Conservation (phyloP, 306 rosid genomes). For the Vicia villosa region DNA sequence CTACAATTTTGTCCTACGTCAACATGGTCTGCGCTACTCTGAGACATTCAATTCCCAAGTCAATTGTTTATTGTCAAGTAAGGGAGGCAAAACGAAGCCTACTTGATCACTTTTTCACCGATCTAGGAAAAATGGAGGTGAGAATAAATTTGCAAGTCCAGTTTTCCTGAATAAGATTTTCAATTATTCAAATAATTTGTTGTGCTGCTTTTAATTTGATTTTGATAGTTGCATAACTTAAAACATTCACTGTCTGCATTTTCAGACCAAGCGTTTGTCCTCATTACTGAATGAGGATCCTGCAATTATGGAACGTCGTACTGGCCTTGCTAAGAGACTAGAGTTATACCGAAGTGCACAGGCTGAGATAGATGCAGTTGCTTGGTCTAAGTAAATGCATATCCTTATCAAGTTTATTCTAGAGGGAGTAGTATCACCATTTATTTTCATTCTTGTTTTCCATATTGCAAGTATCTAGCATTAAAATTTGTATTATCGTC, state of each 20-base stretch:
- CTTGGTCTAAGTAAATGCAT: slow-evolving; percentile 79
- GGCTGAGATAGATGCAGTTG: slow-evolving; percentile 82
- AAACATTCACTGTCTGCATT: slow-evolving; percentile 15
- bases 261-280: slow-evolving; percentile 75
- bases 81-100: slow-evolving; percentile 91
- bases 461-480: neutral
- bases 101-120: slow-evolving; percentile 82
- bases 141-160: slow-evolving; percentile 22
- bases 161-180: neutral
- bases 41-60: slow-evolving; percentile 91
- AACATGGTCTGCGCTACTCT: slow-evolving; percentile 80
- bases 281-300: slow-evolving; percentile 92
- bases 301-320: slow-evolving; percentile 84
- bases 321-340: slow-evolving; percentile 77
- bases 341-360: slow-evolving; percentile 91
- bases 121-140: slow-evolving; percentile 88
- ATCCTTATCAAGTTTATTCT: slow-evolving; percentile 11
- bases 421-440: slow-evolving; percentile 28
- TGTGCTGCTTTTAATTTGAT: slow-evolving; percentile 34
- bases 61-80: slow-evolving; percentile 89
- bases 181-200: neutral
- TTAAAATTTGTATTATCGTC: slow-evolving; percentile 12
- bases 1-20: slow-evolving; percentile 83
- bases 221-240: slow-evolving; percentile 4
- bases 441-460: slow-evolving; percentile 1